phyloP scores from a whole-genome alignment of 1,284 basidiomycete species.

The Schizophyllum amplum region DNA sequence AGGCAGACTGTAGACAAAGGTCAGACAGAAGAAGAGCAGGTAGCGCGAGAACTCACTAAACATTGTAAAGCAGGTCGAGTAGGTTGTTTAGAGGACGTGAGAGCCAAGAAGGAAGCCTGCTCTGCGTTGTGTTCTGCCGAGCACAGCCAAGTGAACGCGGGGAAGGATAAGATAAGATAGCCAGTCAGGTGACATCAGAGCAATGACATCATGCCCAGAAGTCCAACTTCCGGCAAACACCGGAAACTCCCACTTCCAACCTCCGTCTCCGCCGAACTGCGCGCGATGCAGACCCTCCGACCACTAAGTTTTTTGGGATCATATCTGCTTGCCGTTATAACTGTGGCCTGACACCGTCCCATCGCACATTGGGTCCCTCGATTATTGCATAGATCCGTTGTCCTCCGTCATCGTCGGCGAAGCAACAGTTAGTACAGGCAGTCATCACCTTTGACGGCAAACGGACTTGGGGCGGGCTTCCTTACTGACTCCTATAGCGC shows the following conservation, averaged over 20 bases:
- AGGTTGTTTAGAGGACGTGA: background rate
- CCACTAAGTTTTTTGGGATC: background rate
- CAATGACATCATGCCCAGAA: too few relatives aligned
- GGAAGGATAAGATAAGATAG: background rate
- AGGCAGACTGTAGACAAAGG: conserved; percentile 6
- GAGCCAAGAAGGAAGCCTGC: background rate
- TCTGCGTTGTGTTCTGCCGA: background rate
- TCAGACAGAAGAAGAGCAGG: background rate
- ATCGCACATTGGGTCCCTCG: too few relatives aligned
- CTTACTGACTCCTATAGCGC: background rate
- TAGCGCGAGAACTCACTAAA: conserved; percentile 7
- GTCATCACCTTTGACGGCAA: background rate
- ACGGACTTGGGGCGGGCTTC: background rate
- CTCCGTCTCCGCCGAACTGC: background rate
- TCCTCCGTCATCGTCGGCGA: background rate
- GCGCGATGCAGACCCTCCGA: background rate
- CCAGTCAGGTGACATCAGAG: background rate
- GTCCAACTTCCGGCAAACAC: background rate
- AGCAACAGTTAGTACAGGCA: background rate
- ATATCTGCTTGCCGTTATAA: too few relatives aligned
- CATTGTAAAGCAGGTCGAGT: conserved; percentile 2
- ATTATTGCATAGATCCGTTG: too few relatives aligned
- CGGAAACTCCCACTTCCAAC: background rate
- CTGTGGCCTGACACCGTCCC: too few relatives aligned
- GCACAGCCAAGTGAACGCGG: background rate